Evolutionary conservation across 108 stramenopile species (phyloP), one percentile per base, ranked within the genome.

Genomic region (Nitzschia sp.): DNA sequence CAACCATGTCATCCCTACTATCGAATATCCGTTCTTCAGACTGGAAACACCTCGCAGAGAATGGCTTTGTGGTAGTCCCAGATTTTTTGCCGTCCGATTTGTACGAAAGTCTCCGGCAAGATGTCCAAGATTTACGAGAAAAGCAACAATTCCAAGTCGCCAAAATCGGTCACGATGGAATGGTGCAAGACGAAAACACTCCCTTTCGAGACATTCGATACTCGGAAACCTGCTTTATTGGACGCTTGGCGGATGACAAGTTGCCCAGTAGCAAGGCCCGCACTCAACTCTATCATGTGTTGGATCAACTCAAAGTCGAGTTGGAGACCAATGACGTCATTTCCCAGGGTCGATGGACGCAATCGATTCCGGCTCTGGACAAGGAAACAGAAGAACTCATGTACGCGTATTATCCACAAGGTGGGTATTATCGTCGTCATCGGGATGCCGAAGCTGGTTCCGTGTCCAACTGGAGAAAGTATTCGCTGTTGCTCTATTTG

Each of bases 341-440:
- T 19, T 27, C 61, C 24, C 51, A 66, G 24, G 48, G 34, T 17
- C 29, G 19, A 51, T 17, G 6, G 27, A 62, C 61, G 21, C 49
- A 30, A 11, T 24, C 0, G 15, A 66, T 66, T n/a, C 68, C 54
- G 23, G 2, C 61, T 25, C 35, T 73, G 62, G 88, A 89, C 59
- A 34, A 46, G 21, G 59, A 76, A 9, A 66, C 89, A 19, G 60
- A 67, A 18, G 88, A 93, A 55, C 61, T 87, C 47, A 63, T 90
- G 53, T 93, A 90, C 66, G 92, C 85, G 49, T 93, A 87, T 54
- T 93, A 93, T 57, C 92, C 92, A 34, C 49, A 67, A 45, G 89
- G 89, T 17, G 92, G 92, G 17, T 93, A 84, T 55, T 93, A 93
- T 64, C 75, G 85, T 32, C 72, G 88, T 15, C 92, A 93, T 65